Base-by-base conservation (phyloP, 768 basidiomycete species). In the Ephemerocybe angulata region DNA sequence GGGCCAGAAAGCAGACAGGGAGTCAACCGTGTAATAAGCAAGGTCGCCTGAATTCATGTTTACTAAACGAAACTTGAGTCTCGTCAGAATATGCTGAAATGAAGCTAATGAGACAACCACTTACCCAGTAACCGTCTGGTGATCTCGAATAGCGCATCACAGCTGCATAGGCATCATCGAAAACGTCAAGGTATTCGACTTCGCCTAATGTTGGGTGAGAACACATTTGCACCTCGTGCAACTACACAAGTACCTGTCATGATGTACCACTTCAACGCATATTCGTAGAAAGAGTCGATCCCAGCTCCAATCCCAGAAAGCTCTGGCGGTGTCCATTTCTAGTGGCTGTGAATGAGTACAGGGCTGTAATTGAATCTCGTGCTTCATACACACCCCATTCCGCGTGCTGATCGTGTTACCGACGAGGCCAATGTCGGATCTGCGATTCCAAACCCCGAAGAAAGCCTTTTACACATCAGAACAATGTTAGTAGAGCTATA, bases 1-100 rank as follows among this genome's bases (percentile, higher is more conserved):
- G n/a, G 96, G 93, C 85, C 95, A 93, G 68, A 98, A 99, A 1
- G 97, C 94, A 2, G 93, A 92, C 15, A 99, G 73, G 2, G 93
- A 97, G 67, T 99, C 97, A n/a, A 96, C 76, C n/a, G 86, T 88
- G 42, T 78, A 72, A 63, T 86, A 90, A 6, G 85, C 77, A 4
- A 84, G 74, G 56, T 90, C 86, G 19, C 95, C 93, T 27, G 75
- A 83, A 48, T 82, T 72, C 71, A 94, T 89, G 55, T 91, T 84
- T n/a, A 94, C 84, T 22, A 80, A 84, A 42, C 90, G 88, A 75
- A 87, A 98, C 95, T 97, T 47, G 33, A 37, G 27, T 44, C 38
- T 30, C 51, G 29, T 28, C 43, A 40, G 35, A 25, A 29, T 53
- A 40, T 30, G 27, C 51, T 1, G 42, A 44, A 3, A 30, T 25